Evolutionary conservation across 352 stramenopile genomes (phyloP).

Genomic region (Globisporangium barbulae): DNA sequence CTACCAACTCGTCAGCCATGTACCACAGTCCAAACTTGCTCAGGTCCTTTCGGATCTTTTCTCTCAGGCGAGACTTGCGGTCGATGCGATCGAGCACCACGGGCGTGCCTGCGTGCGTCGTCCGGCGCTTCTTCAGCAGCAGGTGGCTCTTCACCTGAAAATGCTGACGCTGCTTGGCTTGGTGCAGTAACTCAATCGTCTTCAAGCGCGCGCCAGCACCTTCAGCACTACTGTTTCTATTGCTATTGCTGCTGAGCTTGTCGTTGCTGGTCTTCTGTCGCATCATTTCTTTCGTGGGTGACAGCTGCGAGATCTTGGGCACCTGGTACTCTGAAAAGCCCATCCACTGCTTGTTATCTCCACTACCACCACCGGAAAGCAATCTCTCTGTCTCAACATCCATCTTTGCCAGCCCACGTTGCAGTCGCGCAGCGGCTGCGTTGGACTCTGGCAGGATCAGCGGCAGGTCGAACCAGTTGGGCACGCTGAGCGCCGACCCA

Average conservation of each 20-base stretch:
- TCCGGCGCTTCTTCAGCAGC: slow-evolving; percentile 21
- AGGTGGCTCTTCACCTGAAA: slow-evolving; percentile 18
- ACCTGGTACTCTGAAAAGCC: slow-evolving; percentile 9
- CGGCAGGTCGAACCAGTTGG: slow-evolving; percentile 66
- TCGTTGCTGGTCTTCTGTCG: slow-evolving; percentile 2
- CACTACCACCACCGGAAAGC: not conserved
- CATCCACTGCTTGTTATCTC: not conserved
- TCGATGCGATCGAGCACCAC: slow-evolving; percentile 36
- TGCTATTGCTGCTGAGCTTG: slow-evolving; percentile 4
- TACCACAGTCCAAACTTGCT: slow-evolving; percentile 57
- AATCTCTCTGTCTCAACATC: not conserved
- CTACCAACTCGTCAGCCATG: slow-evolving; percentile 10
- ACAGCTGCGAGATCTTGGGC: slow-evolving; percentile 53
- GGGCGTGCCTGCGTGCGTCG: slow-evolving; percentile 25
- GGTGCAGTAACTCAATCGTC: slow-evolving; percentile 1
- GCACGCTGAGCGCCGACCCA: slow-evolving; percentile 18
- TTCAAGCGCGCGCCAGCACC: slow-evolving; percentile 1
- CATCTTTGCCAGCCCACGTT: slow-evolving; percentile 23
- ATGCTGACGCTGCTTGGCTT: slow-evolving; percentile 14
- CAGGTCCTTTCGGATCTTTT: slow-evolving; percentile 62
- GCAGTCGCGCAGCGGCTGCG: slow-evolving; percentile 34
- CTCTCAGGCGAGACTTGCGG: slow-evolving; percentile 27
- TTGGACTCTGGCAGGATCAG: slow-evolving; percentile 48
- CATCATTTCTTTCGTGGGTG: slow-evolving; percentile 12
- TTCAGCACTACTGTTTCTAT: not conserved